Conservation (phyloP, 2,329 filamentous ascomycete genomes). For the Metarhizium guizhouense region DNA sequence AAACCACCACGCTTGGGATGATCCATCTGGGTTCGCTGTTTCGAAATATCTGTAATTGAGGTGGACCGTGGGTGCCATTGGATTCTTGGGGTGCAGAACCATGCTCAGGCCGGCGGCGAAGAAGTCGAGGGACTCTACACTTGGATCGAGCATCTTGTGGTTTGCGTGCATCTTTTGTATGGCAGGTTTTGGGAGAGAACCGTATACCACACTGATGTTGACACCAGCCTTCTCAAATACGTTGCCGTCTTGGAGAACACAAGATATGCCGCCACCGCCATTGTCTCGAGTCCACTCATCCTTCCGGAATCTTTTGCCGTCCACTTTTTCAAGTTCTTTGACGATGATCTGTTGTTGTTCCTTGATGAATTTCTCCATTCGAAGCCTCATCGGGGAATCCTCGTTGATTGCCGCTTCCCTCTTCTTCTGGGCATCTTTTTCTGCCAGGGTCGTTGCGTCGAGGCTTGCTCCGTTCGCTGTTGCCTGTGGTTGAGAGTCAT, state of each 20-base stretch:
- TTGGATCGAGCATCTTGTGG: conserved; percentile 78
- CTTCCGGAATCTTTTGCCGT: conserved; percentile 70
- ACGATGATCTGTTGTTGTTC: conserved; percentile 87
- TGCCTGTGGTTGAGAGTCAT: conserved; percentile 22
- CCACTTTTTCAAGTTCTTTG: conserved; percentile 69
- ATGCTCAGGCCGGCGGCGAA: conserved; percentile 91
- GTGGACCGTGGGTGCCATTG: conserved; percentile 95
- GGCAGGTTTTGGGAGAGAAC: conserved; percentile 74
- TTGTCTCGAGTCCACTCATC: conserved; percentile 84
- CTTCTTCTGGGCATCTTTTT: conserved; percentile 75
- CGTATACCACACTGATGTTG: conserved; percentile 92
- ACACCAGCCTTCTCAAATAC: conserved; percentile 98
- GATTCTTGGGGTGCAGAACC: conserved; percentile 88
- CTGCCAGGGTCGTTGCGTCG: conserved; percentile 66
- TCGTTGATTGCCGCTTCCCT: conserved; percentile 58
- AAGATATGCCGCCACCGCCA: conserved; percentile 88
- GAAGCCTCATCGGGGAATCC: conserved; percentile 87
- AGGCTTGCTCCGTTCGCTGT: conserved; percentile 34
- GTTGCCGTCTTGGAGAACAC: conserved; percentile 90
- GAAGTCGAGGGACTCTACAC: conserved; percentile 80
- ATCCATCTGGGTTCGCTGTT: conserved; percentile 76
- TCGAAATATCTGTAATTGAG: conserved; percentile 99
- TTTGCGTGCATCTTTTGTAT: conserved; percentile 91
- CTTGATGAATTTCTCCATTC: conserved; percentile 96
- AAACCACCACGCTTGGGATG: conserved; percentile 91